Percentiles rank a stretch among this genome's conserved stretches.
Conservation (phyloP, 768 basidiomycete genomes). For the Panellus pusillus region DNA sequence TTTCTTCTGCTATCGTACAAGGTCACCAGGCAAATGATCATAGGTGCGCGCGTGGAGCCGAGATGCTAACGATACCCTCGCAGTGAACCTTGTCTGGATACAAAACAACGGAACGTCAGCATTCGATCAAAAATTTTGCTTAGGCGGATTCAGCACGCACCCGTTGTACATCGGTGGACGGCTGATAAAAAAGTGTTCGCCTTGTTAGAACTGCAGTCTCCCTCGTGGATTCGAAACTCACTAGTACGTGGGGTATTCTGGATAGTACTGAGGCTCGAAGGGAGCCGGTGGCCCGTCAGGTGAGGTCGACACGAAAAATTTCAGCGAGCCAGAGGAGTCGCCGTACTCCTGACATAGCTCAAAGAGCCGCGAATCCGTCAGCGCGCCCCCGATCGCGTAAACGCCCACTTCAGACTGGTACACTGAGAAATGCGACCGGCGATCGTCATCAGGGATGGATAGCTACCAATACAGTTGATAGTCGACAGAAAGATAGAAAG, state of each 20-base stretch:
- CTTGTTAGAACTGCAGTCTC: too few species aligned
- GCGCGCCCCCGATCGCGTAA: slow-evolving; percentile 40
- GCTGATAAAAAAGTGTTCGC: background rate
- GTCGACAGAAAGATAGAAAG: background rate
- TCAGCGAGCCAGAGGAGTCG: slow-evolving; percentile 49
- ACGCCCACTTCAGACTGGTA: slow-evolving; percentile 50
- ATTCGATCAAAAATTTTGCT: too few species aligned
- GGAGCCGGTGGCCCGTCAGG: slow-evolving; percentile 39
- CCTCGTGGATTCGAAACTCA: background rate
- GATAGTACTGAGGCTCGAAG: slow-evolving; percentile 16
- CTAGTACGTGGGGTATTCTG: slow-evolving; percentile 9
- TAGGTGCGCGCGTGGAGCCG: too few species aligned
- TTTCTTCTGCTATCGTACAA: too few species aligned
- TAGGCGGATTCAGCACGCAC: background rate
- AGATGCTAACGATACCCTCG: too few species aligned
- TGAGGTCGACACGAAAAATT: slow-evolving; percentile 49
- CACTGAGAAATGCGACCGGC: slow-evolving; percentile 40
- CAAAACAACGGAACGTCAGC: too few species aligned
- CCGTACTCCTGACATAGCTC: slow-evolving; percentile 44
- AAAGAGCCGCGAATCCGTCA: slow-evolving; percentile 42
- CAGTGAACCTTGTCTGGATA: too few species aligned
- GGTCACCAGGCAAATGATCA: too few species aligned
- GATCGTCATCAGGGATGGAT: slow-evolving; percentile 44
- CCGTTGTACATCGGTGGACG: background rate
- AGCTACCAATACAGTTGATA: slow-evolving; percentile 29